Percentiles rank a stretch among this genome's conserved stretches.
Evolutionary conservation across 208 protist genomes (phyloP).

Genomic region (Crithidia fasciculata): DNA sequence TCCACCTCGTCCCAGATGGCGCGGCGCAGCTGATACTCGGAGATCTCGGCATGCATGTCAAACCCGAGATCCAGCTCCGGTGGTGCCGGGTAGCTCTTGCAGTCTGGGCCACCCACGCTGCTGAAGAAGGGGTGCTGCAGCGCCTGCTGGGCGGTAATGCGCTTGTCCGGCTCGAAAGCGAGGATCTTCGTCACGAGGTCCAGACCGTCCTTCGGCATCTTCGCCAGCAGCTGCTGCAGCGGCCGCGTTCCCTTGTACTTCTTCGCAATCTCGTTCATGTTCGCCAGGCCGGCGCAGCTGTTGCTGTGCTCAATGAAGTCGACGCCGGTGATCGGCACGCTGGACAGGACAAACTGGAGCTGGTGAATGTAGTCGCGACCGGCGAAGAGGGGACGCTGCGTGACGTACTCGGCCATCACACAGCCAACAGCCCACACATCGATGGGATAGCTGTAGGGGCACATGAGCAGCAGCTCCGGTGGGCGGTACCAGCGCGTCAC

Average conservation of each 20-base stretch:
- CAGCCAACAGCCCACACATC: constrained; percentile 99
- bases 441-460: constrained; percentile 87
- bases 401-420: constrained; percentile 98
- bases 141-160: constrained; percentile 86
- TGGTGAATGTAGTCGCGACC: constrained; percentile 91
- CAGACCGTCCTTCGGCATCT: constrained; percentile 74
- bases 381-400: constrained; percentile 80
- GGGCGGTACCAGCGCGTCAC: constrained; percentile 99
- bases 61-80: constrained; percentile 72
- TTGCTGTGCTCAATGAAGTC: constrained; percentile 67
- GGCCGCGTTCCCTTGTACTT: constrained; percentile 71
- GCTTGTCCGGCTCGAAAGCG: constrained; percentile 89
- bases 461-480: constrained; percentile 98
- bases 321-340: constrained; percentile 67
- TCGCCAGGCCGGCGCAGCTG: constrained; percentile 38
- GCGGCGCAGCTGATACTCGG: constrained; percentile 83
- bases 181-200: constrained; percentile 92
- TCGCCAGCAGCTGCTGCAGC: constrained; percentile 50
- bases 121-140: constrained; percentile 89
- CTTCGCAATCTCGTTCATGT: constrained; percentile 79
- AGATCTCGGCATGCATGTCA: constrained; percentile 88
- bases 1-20: constrained; percentile 82
- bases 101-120: constrained; percentile 52
- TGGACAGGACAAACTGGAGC: constrained; percentile 87
- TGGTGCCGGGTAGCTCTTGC: constrained; percentile 36